A percentile compares a stretch with the other conserved stretches of the same genome.
These are phyloP conservation scores for Epichloe festucae DNA, from an alignment of 2,329 filamentous ascomycete genomes.

Conservation along the genomic window DNA sequence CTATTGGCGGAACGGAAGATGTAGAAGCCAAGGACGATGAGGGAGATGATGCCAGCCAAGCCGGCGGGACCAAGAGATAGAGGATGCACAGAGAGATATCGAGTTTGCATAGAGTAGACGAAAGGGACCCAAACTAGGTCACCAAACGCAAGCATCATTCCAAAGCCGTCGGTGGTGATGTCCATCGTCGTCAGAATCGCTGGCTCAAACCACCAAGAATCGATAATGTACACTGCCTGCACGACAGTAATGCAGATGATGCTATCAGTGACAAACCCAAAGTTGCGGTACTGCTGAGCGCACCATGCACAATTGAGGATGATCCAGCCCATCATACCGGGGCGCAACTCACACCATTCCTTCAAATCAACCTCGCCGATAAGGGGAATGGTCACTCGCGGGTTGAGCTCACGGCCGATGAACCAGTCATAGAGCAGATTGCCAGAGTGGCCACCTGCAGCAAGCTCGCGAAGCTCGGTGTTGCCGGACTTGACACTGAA, in stretches of 20 bases:
- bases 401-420: conserved; percentile 91
- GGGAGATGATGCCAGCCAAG: conserved; percentile 48
- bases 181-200: conserved; percentile 90
- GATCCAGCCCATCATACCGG: conserved; percentile 80
- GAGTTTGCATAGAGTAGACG: conserved; percentile 70
- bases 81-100: conserved; percentile 75
- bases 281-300: conserved; percentile 76
- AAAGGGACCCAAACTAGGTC: conserved; percentile 91
- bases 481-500: conserved; percentile 73
- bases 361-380: conserved; percentile 86
- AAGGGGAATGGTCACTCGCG: conserved; percentile 63
- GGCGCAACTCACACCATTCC: conserved; percentile 78
- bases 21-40: conserved; percentile 64
- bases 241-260: conserved; percentile 67
- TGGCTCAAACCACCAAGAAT: conserved; percentile 76
- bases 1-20: conserved; percentile 92
- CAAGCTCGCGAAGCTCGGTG: conserved; percentile 60
- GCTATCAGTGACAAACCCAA: conserved; percentile 73
- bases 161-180: conserved; percentile 84
- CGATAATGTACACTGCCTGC: conserved; percentile 73
- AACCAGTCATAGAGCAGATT: conserved; percentile 93
- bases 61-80: conserved; percentile 60
- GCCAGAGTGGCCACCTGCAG: conserved; percentile 66
- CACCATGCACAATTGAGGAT: conserved; percentile 74
- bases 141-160: conserved; percentile 88